These are phyloP conservation scores for Oropetium thomaeum DNA, from an alignment of 176 grass and related monocot genomes.

Conservation along the genomic window DNA sequence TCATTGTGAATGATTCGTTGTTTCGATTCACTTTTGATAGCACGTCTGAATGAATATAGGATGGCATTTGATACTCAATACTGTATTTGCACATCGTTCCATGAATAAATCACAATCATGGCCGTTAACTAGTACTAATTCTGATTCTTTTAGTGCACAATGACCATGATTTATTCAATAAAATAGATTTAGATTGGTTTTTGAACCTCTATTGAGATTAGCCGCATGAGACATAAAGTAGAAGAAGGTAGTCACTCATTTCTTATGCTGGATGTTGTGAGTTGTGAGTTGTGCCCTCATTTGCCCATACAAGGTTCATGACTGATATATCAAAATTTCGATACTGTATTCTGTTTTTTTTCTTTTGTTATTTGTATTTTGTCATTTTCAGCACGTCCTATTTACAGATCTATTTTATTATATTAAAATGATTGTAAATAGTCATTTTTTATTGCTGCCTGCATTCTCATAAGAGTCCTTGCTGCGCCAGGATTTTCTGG, in stretches of 20 bases:
- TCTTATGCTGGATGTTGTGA: not conserved
- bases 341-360: not conserved
- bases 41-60: not conserved
- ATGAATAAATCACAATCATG: not conserved
- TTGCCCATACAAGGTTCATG: not conserved
- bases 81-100: not conserved
- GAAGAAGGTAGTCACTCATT: no score
- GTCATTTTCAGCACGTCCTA: not conserved
- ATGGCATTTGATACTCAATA: not conserved
- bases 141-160: not conserved
- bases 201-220: conserved; percentile 10
- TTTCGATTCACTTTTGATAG: not conserved
- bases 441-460: not conserved
- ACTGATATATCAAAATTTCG: not conserved
- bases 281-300: no score
- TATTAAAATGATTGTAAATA: not conserved
- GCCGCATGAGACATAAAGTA: not conserved
- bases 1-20: not conserved
- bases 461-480: conserved; percentile 44
- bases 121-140: no score
- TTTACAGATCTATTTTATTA: conserved; percentile 9
- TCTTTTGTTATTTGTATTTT: not conserved
- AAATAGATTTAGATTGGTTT: not conserved
- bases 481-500: conserved; percentile 70
- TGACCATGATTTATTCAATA: not conserved